Percentiles rank a stretch among this genome's conserved stretches.
phyloP scores from a whole-genome alignment of 371 early-diverging fungal species.

The Zopfochytrium polystomum region DNA sequence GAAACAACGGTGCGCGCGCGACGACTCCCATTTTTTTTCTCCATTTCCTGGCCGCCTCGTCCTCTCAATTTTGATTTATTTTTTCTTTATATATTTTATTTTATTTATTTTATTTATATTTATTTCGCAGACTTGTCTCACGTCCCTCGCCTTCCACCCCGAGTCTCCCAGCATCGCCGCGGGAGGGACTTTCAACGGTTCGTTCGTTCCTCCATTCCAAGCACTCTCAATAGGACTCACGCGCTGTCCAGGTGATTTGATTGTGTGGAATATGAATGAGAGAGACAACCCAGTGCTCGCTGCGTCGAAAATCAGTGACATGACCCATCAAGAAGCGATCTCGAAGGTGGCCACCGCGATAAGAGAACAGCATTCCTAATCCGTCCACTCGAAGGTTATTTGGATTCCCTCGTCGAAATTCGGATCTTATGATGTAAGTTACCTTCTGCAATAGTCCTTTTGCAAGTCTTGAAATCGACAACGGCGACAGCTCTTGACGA shows the following conservation, averaged over 20 bases:
- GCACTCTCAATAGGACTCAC: too few relatives aligned
- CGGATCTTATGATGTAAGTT: constrained; percentile 30
- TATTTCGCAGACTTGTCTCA: constrained; percentile 37
- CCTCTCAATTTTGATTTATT: too few relatives aligned
- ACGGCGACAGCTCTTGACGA: constrained; percentile 28
- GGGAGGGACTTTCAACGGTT: constrained; percentile 43
- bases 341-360: constrained; percentile 23
- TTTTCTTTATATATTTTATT: too few relatives aligned
- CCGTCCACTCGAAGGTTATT: constrained; percentile 7
- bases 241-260: constrained; percentile 42
- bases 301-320: constrained; percentile 28
- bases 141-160: constrained; percentile 44
- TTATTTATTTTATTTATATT: constrained; percentile 1
- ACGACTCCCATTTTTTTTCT: too few relatives aligned
- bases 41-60: too few relatives aligned
- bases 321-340: constrained; percentile 45
- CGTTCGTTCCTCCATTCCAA: too few relatives aligned
- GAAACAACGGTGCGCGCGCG: constrained; percentile 31
- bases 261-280: constrained; percentile 36
- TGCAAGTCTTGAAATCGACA: background rate
- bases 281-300: constrained; percentile 33
- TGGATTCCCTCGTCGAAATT: constrained; percentile 34
- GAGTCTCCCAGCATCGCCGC: constrained; percentile 38
- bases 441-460: background rate
- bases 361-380: background rate